Evolutionary conservation across 208 protist genomes (phyloP).

Genomic region (Trypanosomatidae sp.): DNA sequence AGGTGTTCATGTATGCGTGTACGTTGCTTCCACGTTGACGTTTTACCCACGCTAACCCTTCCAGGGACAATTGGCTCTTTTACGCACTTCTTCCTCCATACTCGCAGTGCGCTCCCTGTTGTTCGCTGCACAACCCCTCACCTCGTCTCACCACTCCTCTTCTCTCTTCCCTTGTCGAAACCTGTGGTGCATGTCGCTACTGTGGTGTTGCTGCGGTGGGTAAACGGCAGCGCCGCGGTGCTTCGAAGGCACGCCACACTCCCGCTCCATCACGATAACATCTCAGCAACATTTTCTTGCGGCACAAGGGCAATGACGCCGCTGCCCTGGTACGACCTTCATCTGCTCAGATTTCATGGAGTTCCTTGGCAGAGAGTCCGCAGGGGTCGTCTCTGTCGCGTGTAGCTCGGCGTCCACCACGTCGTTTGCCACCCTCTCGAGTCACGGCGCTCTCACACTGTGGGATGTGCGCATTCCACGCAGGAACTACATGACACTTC

Average conservation of each 20-base stretch:
- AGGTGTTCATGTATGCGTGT: not conserved
- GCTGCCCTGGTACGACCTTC: not conserved
- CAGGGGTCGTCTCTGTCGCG: constrained; percentile 52
- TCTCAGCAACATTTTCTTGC: not conserved
- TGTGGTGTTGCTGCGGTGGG: not conserved
- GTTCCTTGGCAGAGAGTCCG: constrained; percentile 31
- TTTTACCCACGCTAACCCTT: not conserved
- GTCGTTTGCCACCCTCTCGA: constrained; percentile 55
- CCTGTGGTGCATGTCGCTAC: not conserved
- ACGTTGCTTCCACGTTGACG: not conserved
- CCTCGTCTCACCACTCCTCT: not conserved
- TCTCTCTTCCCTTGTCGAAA: not conserved
- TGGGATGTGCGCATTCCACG: constrained; percentile 59
- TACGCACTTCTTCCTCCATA: not conserved
- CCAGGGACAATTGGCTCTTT: not conserved
- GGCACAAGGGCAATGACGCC: not conserved
- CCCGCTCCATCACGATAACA: not conserved
- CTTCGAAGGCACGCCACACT: not conserved
- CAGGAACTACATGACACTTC: constrained; percentile 36
- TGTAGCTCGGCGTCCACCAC: constrained; percentile 23
- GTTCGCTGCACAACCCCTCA: not conserved
- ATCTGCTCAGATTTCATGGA: constrained; percentile 29
- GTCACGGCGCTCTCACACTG: constrained; percentile 34
- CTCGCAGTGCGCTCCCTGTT: not conserved
- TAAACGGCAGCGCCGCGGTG: not conserved